A percentile compares a stretch with the other conserved stretches of the same genome.
phyloP scores from a whole-genome alignment of 179 eudicot genomes.

The Drosera spatulata region DNA sequence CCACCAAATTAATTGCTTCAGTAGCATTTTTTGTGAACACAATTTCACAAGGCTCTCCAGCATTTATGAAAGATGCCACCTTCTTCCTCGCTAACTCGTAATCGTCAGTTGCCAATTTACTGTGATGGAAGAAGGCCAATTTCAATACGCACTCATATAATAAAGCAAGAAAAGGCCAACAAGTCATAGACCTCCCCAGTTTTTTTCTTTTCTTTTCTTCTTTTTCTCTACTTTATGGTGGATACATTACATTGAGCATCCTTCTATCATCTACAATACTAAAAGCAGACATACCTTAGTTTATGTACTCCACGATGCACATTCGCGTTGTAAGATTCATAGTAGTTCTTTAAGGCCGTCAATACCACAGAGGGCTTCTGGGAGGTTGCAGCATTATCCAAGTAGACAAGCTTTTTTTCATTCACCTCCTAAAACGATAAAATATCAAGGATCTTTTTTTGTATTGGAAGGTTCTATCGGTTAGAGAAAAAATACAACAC shows the following conservation, averaged over 20 bases:
- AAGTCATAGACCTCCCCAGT: neutral
- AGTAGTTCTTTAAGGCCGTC: conserved; percentile 64
- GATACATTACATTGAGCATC: neutral
- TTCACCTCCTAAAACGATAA: conserved; percentile 53
- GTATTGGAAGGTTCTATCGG: neutral
- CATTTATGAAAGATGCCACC: conserved; percentile 81
- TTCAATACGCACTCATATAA: neutral
- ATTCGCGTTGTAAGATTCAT: conserved; percentile 76
- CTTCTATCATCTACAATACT: neutral
- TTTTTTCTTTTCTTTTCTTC: neutral
- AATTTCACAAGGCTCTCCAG: conserved; percentile 67
- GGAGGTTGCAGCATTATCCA: conserved; percentile 95
- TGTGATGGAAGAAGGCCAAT: conserved; percentile 8
- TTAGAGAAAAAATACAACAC: neutral
- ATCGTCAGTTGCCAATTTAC: conserved; percentile 94
- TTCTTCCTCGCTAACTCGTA: conserved; percentile 85
- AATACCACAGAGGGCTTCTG: conserved; percentile 80
- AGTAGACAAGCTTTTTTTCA: conserved; percentile 76
- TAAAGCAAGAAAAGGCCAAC: neutral
- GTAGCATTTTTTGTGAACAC: conserved; percentile 95
- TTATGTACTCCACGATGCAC: conserved; percentile 96
- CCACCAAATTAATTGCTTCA: conserved; percentile 93
- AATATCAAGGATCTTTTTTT: neutral
- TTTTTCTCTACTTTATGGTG: neutral
- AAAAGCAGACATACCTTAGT: conserved; percentile 39